A percentile compares a stretch with the other conserved stretches of the same genome.
phyloP scores from a whole-genome alignment of 1,284 basidiomycete species.

The Ceratobasidium sp. region DNA sequence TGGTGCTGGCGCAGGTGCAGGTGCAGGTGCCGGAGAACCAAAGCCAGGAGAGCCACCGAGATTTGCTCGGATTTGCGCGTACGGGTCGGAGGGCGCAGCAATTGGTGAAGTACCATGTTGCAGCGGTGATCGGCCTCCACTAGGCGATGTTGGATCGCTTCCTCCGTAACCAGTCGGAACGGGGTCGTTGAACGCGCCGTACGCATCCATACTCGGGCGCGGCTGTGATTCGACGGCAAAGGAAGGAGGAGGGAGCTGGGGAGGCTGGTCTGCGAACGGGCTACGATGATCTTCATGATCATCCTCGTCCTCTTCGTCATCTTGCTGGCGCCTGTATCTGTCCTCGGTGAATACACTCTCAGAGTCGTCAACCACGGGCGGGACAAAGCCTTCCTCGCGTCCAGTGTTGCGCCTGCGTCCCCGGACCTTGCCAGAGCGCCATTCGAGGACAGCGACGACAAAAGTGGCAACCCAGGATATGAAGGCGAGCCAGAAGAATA shows the following conservation, averaged over 20 bases:
- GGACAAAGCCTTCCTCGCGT: constrained; percentile 78
- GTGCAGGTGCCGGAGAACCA: background rate
- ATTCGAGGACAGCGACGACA: constrained; percentile 73
- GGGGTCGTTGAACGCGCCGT: constrained; percentile 88
- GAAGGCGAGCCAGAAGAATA: constrained; percentile 90
- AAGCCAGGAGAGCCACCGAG: constrained; percentile 53
- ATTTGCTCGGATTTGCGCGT: constrained; percentile 77
- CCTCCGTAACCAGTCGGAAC: constrained; percentile 75
- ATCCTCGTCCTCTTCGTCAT: constrained; percentile 48
- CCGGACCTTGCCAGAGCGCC: constrained; percentile 75
- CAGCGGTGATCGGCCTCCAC: constrained; percentile 68
- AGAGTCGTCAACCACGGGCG: constrained; percentile 58
- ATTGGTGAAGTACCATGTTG: constrained; percentile 55
- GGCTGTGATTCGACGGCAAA: constrained; percentile 51
- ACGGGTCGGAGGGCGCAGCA: constrained; percentile 81
- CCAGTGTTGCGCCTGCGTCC: constrained; percentile 57
- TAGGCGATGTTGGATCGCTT: constrained; percentile 57
- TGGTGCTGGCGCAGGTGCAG: constrained; percentile 16
- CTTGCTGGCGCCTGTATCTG: constrained; percentile 32
- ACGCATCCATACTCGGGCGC: constrained; percentile 83
- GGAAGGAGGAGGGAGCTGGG: constrained; percentile 45
- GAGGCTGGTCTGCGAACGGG: constrained; percentile 45
- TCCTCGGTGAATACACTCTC: constrained; percentile 46
- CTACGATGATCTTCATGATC: constrained; percentile 47
- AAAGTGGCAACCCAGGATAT: constrained; percentile 77